Percentiles rank a stretch among this genome's conserved stretches.
Evolutionary conservation across 371 early-diverging fungal species (phyloP).

Genomic region (Mucor mucedo): DNA sequence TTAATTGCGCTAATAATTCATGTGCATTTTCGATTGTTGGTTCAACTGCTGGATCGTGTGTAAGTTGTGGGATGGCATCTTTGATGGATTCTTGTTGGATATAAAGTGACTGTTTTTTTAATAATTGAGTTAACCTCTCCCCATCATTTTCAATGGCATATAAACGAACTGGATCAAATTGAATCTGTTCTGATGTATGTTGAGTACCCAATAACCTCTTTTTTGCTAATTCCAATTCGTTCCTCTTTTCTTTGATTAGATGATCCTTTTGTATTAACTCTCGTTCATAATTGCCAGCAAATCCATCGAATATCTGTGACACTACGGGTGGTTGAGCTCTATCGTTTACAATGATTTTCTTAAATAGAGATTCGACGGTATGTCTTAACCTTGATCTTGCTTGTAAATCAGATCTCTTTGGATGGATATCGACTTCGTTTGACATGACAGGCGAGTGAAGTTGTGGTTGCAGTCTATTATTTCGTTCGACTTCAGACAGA

Average conservation of each 20-base stretch:
- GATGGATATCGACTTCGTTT: slow-evolving; percentile 16
- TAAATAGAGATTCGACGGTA: slow-evolving; percentile 24
- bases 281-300: slow-evolving; percentile 39
- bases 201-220: slow-evolving; percentile 35
- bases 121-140: not conserved
- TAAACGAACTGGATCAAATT: slow-evolving; percentile 22
- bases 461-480: slow-evolving; percentile 18
- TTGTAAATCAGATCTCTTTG: slow-evolving; percentile 28
- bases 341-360: slow-evolving; percentile 19
- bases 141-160: slow-evolving; percentile 20
- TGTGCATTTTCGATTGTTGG: slow-evolving; percentile 1
- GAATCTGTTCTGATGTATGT: slow-evolving; percentile 32
- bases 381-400: slow-evolving; percentile 23
- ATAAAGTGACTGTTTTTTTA: slow-evolving; percentile 11
- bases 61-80: slow-evolving; percentile 1
- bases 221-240: slow-evolving; percentile 33
- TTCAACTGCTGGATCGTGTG: slow-evolving; percentile 7
- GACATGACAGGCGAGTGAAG: slow-evolving; percentile 10
- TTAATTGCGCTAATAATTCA: slow-evolving; percentile 7
- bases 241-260: slow-evolving; percentile 33
- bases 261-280: slow-evolving; percentile 40
- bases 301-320: slow-evolving; percentile 35
- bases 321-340: slow-evolving; percentile 20
- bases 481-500: slow-evolving; percentile 47
- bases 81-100: slow-evolving; percentile 23